A percentile compares a stretch with the other conserved stretches of the same genome.
These are phyloP conservation scores for Xylariaceae sp. DNA, from an alignment of 2,329 filamentous ascomycete species.

Conservation along the genomic window DNA sequence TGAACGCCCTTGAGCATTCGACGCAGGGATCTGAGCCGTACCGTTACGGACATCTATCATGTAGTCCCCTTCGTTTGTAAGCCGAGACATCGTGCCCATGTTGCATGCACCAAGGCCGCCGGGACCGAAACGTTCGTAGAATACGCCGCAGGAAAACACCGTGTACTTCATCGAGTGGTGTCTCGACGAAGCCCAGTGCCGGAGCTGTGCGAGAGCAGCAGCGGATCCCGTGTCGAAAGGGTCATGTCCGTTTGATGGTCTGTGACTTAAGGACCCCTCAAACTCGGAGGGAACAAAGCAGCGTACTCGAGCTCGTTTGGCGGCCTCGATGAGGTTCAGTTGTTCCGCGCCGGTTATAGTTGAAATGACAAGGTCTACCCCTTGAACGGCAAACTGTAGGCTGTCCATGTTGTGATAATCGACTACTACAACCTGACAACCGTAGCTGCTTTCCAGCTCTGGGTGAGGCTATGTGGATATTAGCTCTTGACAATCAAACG, in stretches of 20 bases:
- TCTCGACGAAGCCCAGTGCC: slow-evolving; percentile 47
- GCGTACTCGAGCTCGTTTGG: slow-evolving; percentile 60
- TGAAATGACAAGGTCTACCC: slow-evolving; percentile 72
- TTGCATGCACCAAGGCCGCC: slow-evolving; percentile 59
- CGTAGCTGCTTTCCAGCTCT: slow-evolving; percentile 49
- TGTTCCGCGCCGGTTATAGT: slow-evolving; percentile 67
- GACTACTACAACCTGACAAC: slow-evolving; percentile 67
- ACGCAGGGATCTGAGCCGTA: slow-evolving; percentile 59
- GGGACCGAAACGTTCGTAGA: slow-evolving; percentile 73
- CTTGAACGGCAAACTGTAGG: slow-evolving; percentile 64
- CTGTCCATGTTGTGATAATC: slow-evolving; percentile 60
- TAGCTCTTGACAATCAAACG: slow-evolving; percentile 12
- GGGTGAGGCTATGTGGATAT: slow-evolving; percentile 46
- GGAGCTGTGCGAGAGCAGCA: slow-evolving; percentile 47
- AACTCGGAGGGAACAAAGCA: slow-evolving; percentile 76
- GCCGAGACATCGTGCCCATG: slow-evolving; percentile 56
- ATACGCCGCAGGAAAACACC: slow-evolving; percentile 69
- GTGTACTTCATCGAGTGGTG: slow-evolving; percentile 62
- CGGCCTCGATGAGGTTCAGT: slow-evolving; percentile 69
- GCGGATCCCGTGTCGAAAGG: slow-evolving; percentile 60
- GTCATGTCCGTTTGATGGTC: slow-evolving; percentile 47
- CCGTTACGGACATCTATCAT: slow-evolving; percentile 60
- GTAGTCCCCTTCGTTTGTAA: slow-evolving; percentile 60
- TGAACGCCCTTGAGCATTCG: slow-evolving; percentile 46
- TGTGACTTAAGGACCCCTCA: slow-evolving; percentile 59